Evolutionary conservation across 441 rosid genomes (phyloP).

Genomic region (Populus hybrid): DNA sequence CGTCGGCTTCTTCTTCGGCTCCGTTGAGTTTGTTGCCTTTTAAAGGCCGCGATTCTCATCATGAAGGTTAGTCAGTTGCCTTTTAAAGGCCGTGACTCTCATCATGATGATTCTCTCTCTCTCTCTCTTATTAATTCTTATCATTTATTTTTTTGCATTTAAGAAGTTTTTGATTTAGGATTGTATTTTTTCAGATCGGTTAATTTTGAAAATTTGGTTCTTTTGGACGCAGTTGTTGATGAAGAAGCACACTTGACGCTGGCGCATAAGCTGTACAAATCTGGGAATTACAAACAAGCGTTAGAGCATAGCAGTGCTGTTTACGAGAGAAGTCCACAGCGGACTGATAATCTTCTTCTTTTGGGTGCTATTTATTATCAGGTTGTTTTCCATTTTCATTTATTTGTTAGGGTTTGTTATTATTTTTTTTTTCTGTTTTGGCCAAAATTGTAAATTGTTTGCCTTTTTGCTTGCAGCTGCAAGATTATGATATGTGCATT

Average conservation of each 20-base stretch:
- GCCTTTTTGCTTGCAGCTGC: slow-evolving; percentile 47
- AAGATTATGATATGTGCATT: slow-evolving; percentile 96
- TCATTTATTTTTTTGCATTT: no score
- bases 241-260: slow-evolving; percentile 68
- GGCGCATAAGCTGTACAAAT: slow-evolving; percentile 83
- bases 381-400: slow-evolving; percentile 36
- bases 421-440: neutral
- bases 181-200: neutral
- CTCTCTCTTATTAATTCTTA: neutral
- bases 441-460: neutral
- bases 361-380: slow-evolving; percentile 95
- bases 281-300: slow-evolving; percentile 79
- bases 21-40: slow-evolving; percentile 47
- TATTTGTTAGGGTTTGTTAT: neutral
- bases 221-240: slow-evolving; percentile 47
- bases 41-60: slow-evolving; percentile 51
- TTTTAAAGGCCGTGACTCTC: no score
- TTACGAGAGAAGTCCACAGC: slow-evolving; percentile 69
- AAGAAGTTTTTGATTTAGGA: neutral
- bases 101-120: no score
- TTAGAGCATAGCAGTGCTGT: slow-evolving; percentile 78
- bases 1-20: slow-evolving; percentile 27
- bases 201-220: neutral
- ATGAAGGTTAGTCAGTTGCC: slow-evolving; percentile 41
- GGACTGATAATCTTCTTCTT: slow-evolving; percentile 95